phyloP scores from a whole-genome alignment of 1,284 basidiomycete species.

The Porogramme epimiltina region DNA sequence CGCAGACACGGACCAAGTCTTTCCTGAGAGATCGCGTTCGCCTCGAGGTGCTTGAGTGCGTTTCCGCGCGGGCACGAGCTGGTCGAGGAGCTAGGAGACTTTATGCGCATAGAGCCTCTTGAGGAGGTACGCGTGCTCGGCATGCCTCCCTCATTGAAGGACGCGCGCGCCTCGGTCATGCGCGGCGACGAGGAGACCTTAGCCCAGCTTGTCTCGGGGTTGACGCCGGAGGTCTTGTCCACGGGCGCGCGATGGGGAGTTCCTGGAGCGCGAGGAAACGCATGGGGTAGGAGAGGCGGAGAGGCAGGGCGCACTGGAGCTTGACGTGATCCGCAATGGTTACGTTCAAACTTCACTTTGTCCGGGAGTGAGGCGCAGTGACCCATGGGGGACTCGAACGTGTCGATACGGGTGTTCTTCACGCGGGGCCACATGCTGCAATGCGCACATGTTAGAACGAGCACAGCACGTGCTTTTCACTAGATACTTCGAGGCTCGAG shows the following conservation, averaged over 20 bases:
- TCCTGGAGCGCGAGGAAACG: slow-evolving; percentile 55
- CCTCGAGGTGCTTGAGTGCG: too few relatives aligned
- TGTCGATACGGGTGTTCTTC: slow-evolving; percentile 9
- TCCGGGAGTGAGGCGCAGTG: slow-evolving; percentile 24
- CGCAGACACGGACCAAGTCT: too few relatives aligned
- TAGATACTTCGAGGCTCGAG: slow-evolving; percentile 30
- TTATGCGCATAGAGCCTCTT: slow-evolving; percentile 65
- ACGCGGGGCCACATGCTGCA: slow-evolving; percentile 19
- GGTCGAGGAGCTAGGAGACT: slow-evolving; percentile 43
- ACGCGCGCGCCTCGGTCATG: slow-evolving; percentile 43
- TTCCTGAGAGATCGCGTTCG: too few relatives aligned
- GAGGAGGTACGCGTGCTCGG: slow-evolving; percentile 47
- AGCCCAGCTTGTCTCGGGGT: slow-evolving; percentile 18
- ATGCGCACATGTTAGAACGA: neutral
- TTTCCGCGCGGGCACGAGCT: slow-evolving; percentile 52
- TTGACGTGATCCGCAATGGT: slow-evolving; percentile 22
- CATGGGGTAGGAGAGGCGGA: slow-evolving; percentile 44
- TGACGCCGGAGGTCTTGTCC: neutral
- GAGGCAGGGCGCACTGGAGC: slow-evolving; percentile 10
- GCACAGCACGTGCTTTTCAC: slow-evolving; percentile 32
- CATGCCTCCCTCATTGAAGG: slow-evolving; percentile 3
- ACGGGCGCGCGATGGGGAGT: slow-evolving; percentile 22
- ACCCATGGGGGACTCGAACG: slow-evolving; percentile 12
- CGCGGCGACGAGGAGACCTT: slow-evolving; percentile 49
- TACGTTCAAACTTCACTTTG: slow-evolving; percentile 26